Evolutionary conservation across 371 early-diverging fungal genomes (phyloP), one percentile per base, ranked within the genome.

Genomic region (Mucor velutinosus): DNA sequence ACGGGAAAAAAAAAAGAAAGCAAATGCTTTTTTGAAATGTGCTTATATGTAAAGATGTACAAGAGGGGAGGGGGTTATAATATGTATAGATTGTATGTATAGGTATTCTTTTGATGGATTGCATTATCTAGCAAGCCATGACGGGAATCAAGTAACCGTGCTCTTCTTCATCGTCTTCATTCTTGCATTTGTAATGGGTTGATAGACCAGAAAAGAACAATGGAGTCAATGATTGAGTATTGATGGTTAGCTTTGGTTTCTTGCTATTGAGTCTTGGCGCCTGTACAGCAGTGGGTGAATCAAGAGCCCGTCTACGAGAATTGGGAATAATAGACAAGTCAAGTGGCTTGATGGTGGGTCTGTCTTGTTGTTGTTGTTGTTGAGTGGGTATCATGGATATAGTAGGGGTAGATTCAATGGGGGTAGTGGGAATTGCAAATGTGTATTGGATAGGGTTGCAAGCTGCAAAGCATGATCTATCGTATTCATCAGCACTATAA

Each of bases 401-500:
- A 14, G 29, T 37, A 60, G 27, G 4, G 41, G 21, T 32, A 30
- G 60, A n/a, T 12, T 23, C 60, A 37, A 58, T 7, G 11, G 37
- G 4, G 25, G 25, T 12, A 17, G 27, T 39, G 58, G 37, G 21
- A 56, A 41, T 59, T 21, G 56, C 14, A 43, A 73, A 64, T 3
- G 70, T 53, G n/a, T 61, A 68, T 23, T 45, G 14, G n/a, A 51
- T 65, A 30, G 65, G 70, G 10, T 58, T 30, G 0, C 25, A 32
- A 19, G 57, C 65, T 6, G 62, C 62, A 65, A 70, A 70, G 45
- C 62, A 65, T 4, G 76, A 76, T 63, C 76, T 65, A 64, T 76
- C 76, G 41, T 76, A 76, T 60, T 76, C 76, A 1, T 67, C 61
- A 19, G 76, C 63, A 57, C 76, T 73, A 30, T 76, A 76, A 15